These are phyloP conservation scores for Jackrogersella multiformis DNA, from an alignment of 495 filamentous ascomycete species.

Conservation along the genomic window DNA sequence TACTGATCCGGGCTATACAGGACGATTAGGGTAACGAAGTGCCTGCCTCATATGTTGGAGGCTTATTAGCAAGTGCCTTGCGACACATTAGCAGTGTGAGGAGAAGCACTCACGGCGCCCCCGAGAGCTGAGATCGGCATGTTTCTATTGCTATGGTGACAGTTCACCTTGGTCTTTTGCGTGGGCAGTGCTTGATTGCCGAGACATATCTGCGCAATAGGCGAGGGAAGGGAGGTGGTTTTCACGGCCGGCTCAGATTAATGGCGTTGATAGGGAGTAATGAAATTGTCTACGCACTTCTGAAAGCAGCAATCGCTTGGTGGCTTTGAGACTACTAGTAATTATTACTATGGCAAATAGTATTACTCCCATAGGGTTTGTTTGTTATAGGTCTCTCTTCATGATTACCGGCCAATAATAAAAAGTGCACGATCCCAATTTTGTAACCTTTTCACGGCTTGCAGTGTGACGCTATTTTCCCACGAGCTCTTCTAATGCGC, in stretches of 20 bases:
- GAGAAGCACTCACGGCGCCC: conserved; percentile 6
- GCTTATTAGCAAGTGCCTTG: conserved; percentile 38
- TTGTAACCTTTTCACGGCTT: not conserved
- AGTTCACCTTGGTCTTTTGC: conserved; percentile 13
- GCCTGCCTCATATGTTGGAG: conserved; percentile 27
- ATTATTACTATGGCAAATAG: conserved; percentile 2
- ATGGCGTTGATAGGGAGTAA: conserved; percentile 33
- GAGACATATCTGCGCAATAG: not conserved
- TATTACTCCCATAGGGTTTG: not conserved
- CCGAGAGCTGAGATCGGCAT: conserved; percentile 4
- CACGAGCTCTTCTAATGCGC: not conserved
- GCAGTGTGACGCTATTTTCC: not conserved
- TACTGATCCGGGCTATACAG: conserved; percentile 45
- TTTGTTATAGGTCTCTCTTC: conserved; percentile 1
- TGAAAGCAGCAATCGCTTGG: conserved; percentile 13
- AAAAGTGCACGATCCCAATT: not conserved
- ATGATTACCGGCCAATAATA: not conserved
- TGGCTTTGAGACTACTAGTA: no score
- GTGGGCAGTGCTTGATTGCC: conserved; percentile 5
- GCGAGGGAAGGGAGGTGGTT: conserved; percentile 2
- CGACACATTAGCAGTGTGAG: conserved; percentile 29
- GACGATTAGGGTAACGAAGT: conserved; percentile 41
- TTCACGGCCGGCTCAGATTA: conserved; percentile 27
- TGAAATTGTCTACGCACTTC: conserved; percentile 22
- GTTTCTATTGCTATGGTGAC: not conserved